Percentiles rank a stretch among this genome's conserved stretches.
phyloP scores from a whole-genome alignment of 2,329 filamentous ascomycete genomes.

The Lachnellula hyalina region DNA sequence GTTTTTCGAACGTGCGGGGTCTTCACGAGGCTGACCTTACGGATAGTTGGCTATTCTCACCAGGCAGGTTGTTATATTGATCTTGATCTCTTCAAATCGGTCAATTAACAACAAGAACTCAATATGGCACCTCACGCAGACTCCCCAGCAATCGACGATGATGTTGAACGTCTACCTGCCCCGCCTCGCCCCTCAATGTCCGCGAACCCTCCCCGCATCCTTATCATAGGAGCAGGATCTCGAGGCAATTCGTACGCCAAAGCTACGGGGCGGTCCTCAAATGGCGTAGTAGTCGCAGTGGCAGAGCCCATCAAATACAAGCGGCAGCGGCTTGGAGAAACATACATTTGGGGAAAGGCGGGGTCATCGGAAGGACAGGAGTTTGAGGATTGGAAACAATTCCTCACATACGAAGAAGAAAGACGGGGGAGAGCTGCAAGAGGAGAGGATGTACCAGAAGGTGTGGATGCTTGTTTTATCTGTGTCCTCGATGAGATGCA shows the following conservation, averaged over 20 bases:
- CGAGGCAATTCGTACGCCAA: slow-evolving; percentile 70
- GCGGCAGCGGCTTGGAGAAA: slow-evolving; percentile 61
- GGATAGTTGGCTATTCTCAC: background rate
- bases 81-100: background rate
- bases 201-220: slow-evolving; percentile 54
- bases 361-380: slow-evolving; percentile 54
- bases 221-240: slow-evolving; percentile 79
- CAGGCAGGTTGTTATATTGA: background rate
- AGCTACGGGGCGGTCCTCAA: slow-evolving; percentile 58
- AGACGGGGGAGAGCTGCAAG: slow-evolving; percentile 51
- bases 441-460: slow-evolving; percentile 39
- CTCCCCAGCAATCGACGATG: slow-evolving; percentile 8
- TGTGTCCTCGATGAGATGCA: slow-evolving; percentile 87
- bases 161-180: slow-evolving; percentile 21
- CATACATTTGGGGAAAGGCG: slow-evolving; percentile 63
- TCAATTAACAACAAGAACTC: background rate
- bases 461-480: slow-evolving; percentile 56
- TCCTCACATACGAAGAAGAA: slow-evolving; percentile 63
- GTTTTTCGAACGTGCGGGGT: background rate
- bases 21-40: slow-evolving; percentile 14
- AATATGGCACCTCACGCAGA: slow-evolving; percentile 29
- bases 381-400: slow-evolving; percentile 71
- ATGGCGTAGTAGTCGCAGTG: slow-evolving; percentile 68
- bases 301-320: slow-evolving; percentile 79
- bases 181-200: slow-evolving; percentile 31